These are phyloP conservation scores for Calocybe gambosa DNA, from an alignment of 1,284 basidiomycete species.

Conservation along the genomic window DNA sequence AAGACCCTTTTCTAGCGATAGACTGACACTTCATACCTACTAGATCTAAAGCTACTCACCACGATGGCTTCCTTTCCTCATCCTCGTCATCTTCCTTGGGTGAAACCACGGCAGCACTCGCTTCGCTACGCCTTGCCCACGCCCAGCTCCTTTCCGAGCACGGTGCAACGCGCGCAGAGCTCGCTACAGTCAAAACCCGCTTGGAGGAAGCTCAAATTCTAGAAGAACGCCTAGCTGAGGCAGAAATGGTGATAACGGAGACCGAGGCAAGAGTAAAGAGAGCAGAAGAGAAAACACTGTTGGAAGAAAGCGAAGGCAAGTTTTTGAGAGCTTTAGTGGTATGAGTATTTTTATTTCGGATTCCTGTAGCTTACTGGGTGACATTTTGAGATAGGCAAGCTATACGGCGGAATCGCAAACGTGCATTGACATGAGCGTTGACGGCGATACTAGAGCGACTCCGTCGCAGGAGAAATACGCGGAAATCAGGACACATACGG, in stretches of 20 bases:
- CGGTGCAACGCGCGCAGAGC: conserved; percentile 45
- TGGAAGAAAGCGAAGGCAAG: conserved; percentile 54
- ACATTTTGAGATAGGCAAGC: conserved; percentile 38
- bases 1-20: background rate
- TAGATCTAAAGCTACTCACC: conserved; percentile 32
- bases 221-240: conserved; percentile 25
- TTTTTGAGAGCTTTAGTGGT: conserved; percentile 63
- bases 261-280: conserved; percentile 39
- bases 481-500: conserved; percentile 6
- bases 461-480: background rate
- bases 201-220: conserved; percentile 24
- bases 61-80: conserved; percentile 36
- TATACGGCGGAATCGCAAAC: conserved; percentile 48
- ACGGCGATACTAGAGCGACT: background rate
- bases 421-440: conserved; percentile 12
- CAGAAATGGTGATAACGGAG: conserved; percentile 31
- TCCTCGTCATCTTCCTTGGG: conserved; percentile 30
- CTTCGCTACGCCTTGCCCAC: conserved; percentile 52
- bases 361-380: no score
- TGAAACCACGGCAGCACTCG: conserved; percentile 40
- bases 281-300: conserved; percentile 37
- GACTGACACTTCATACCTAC: background rate
- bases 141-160: conserved; percentile 60
- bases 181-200: conserved; percentile 32
- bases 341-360: conserved; percentile 20